Evolutionary conservation across 1,139 yeast species (phyloP).

Genomic region (Yamadazyma oceani): DNA sequence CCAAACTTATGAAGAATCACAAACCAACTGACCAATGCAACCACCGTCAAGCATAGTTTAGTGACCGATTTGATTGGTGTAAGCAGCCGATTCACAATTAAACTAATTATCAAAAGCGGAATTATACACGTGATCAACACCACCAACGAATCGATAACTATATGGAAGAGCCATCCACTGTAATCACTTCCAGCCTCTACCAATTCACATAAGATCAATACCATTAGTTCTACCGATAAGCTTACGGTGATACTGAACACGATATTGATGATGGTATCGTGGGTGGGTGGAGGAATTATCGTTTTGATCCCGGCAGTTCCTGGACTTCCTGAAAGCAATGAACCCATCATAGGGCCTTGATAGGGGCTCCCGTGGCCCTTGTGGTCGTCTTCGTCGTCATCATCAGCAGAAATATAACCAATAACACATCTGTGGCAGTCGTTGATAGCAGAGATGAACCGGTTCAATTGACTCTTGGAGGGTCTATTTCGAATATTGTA

Average conservation of each 20-base stretch:
- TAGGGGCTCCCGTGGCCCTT: too few species aligned
- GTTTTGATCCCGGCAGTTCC: too few species aligned
- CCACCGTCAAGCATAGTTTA: slow-evolving; percentile 12
- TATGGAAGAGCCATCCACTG: slow-evolving; percentile 25
- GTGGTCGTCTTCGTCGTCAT: background rate
- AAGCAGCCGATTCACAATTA: slow-evolving; percentile 30
- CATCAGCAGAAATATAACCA: background rate
- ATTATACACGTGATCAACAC: slow-evolving; percentile 31
- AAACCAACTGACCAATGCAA: slow-evolving; percentile 29
- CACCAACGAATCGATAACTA: slow-evolving; percentile 34
- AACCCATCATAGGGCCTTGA: too few species aligned
- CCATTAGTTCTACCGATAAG: slow-evolving; percentile 32
- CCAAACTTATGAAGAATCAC: slow-evolving; percentile 38
- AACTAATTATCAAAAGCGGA: slow-evolving; percentile 35
- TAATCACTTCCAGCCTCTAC: slow-evolving; percentile 23
- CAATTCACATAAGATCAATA: slow-evolving; percentile 42
- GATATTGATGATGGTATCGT: slow-evolving; percentile 20
- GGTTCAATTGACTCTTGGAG: background rate
- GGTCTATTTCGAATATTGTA: background rate
- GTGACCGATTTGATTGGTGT: slow-evolving; percentile 18
- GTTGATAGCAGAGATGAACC: background rate
- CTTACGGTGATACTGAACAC: slow-evolving; percentile 33
- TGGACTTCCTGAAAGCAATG: too few species aligned
- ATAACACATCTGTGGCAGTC: background rate
- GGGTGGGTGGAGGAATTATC: too few species aligned